Percentiles rank a stretch among this genome's conserved stretches.
phyloP scores from a whole-genome alignment of 2,329 filamentous ascomycete genomes.

The Dothideomycetidae sp. region DNA sequence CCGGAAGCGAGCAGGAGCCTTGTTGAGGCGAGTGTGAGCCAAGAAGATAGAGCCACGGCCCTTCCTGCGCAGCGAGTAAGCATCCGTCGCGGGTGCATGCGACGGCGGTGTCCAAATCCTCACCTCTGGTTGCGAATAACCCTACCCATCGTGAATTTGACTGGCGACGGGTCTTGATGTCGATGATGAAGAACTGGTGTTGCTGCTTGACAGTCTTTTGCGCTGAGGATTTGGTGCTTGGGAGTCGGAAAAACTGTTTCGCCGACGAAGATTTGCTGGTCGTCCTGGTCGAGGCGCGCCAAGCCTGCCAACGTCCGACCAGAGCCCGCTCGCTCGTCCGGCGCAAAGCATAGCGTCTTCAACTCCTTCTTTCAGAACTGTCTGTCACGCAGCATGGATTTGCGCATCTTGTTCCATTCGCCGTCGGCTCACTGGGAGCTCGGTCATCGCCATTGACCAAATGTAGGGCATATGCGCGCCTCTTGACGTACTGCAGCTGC shows the following conservation, averaged over 20 bases:
- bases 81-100: constrained; percentile 20
- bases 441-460: no score
- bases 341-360: no score
- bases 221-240: neutral
- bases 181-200: constrained; percentile 1
- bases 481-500: no score
- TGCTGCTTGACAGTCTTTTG: neutral
- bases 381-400: no score
- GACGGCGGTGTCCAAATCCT: no score
- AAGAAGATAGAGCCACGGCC: constrained; percentile 62
- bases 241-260: neutral
- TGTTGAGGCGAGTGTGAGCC: constrained; percentile 82
- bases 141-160: constrained; percentile 36
- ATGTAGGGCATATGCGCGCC: no score
- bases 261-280: no score
- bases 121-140: constrained; percentile 58
- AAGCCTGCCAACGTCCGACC: neutral
- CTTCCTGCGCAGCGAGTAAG: constrained; percentile 29
- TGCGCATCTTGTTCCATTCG: no score
- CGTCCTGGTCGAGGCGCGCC: no score
- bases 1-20: constrained; percentile 90
- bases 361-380: no score
- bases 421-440: no score
- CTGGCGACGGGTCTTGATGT: constrained; percentile 7
- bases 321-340: neutral